Evolutionary conservation across 148 eudicot genomes (phyloP), one percentile per base, ranked within the genome.

Genomic region (Drosera capensis): DNA sequence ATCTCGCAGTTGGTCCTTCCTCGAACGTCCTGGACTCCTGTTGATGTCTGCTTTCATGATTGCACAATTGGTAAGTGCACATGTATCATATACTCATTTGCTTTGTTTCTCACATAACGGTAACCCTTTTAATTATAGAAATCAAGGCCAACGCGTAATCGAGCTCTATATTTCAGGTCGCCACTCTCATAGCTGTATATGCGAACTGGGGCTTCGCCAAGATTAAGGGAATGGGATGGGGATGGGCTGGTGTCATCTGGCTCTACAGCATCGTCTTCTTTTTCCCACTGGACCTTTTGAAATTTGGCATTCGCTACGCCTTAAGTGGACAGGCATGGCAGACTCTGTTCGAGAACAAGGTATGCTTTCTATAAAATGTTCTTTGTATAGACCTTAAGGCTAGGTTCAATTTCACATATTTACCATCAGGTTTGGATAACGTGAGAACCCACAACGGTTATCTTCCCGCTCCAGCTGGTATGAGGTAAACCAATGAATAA

Each of bases 181-280:
- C 97, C 14, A 88, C 95, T 56, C 40, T 88, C 9, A 75, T 88
- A 35, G 95, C 95, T 2, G 97, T 88, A 13, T 88, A 88, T 17
- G 86, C 94, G 3, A 45, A 75, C 68, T 80, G 92, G 97, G 67
- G 40, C 7, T 88, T 88, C 20, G 97, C 97, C 36, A 86, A 75
- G 44, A 73, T 88, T 30, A 63, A 78, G 51, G 92, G 94, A 7
- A 60, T 73, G 71, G 97, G 94, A 25, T 88, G 97, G 97, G 86
- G 92, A 66, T 88, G 97, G 97, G 97, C 97, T 14, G 97, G 97
- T 23, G 84, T 88, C 5, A 75, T 88, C 28, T 88, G 97, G 97
- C 43, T 88, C 20, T 88, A 54, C 66, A 88, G 92, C 26, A 44
- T 88, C 17, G 73, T 88, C 21, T 72, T 73, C 64, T 88, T 80